phyloP scores from a whole-genome alignment of 176 grass and related monocot genomes.

The Echinochloa phyllopogon region DNA sequence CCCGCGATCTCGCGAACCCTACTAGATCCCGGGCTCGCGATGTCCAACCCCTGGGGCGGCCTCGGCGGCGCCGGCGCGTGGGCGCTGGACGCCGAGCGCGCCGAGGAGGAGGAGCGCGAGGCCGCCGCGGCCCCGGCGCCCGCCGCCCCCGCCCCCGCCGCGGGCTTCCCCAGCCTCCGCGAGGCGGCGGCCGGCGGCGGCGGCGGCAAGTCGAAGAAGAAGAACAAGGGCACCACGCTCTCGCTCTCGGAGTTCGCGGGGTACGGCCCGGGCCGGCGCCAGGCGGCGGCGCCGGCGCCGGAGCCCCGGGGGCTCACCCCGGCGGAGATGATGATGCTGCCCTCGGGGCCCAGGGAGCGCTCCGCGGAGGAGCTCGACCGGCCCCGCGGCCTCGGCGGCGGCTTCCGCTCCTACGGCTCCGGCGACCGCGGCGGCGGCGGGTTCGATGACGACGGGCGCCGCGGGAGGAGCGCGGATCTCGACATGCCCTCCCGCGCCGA shows the following conservation, averaged over 20 bases:
- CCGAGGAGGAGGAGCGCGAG: slow-evolving; percentile 75
- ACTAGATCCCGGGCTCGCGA: slow-evolving; percentile 37
- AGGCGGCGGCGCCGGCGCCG: neutral
- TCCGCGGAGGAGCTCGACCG: slow-evolving; percentile 71
- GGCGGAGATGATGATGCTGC: slow-evolving; percentile 66
- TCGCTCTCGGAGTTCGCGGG: slow-evolving; percentile 65
- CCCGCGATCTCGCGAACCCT: slow-evolving; percentile 38
- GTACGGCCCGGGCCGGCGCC: slow-evolving; percentile 30
- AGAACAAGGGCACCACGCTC: slow-evolving; percentile 55
- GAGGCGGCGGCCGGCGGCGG: slow-evolving; percentile 48
- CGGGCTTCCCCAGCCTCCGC: slow-evolving; percentile 70
- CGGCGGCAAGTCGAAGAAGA: slow-evolving; percentile 71
- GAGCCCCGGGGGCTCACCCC: slow-evolving; percentile 55
- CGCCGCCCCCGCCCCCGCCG: neutral
- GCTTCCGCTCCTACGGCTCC: slow-evolving; percentile 55
- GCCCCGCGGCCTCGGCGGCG: slow-evolving; percentile 58
- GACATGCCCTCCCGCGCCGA: slow-evolving; percentile 76
- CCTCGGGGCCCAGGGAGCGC: slow-evolving; percentile 64
- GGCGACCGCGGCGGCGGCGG: slow-evolving; percentile 51
- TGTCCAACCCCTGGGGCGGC: slow-evolving; percentile 74
- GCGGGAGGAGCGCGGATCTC: slow-evolving; percentile 61
- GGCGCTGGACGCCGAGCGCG: slow-evolving; percentile 89
- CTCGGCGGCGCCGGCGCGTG: slow-evolving; percentile 77
- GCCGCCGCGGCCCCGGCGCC: slow-evolving; percentile 5
- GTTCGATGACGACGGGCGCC: slow-evolving; percentile 57